Conservation (phyloP, 768 basidiomycete genomes). For the Russula ochroleuca region DNA sequence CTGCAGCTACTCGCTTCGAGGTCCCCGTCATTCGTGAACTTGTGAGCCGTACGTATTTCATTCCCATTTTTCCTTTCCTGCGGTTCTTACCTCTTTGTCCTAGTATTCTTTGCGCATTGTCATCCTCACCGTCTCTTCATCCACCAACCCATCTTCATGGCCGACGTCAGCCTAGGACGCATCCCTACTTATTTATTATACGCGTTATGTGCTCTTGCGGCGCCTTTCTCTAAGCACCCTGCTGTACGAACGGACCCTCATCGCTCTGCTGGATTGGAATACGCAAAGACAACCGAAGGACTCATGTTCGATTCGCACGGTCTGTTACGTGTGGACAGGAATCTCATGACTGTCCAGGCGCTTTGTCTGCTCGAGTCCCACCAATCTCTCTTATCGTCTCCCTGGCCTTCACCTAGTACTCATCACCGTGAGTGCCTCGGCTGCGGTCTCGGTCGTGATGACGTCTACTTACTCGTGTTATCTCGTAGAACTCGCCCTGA, state of each 20-base stretch:
- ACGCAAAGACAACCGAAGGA: slow-evolving; percentile 55
- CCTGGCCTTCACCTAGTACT: slow-evolving; percentile 26
- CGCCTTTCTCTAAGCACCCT: slow-evolving; percentile 67
- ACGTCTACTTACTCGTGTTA: slow-evolving; percentile 15
- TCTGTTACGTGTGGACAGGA: slow-evolving; percentile 56
- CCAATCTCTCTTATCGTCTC: slow-evolving; percentile 41
- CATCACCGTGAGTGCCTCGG: slow-evolving; percentile 32
- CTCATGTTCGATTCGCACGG: slow-evolving; percentile 71
- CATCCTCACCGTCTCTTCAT: slow-evolving; percentile 73
- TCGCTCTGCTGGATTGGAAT: slow-evolving; percentile 36
- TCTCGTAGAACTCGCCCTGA: slow-evolving; percentile 54
- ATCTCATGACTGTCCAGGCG: slow-evolving; percentile 69
- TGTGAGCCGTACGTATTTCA: slow-evolving; percentile 22
- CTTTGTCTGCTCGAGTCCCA: slow-evolving; percentile 68
- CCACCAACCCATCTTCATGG: slow-evolving; percentile 73
- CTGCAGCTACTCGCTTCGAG: slow-evolving; percentile 22
- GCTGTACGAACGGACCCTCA: slow-evolving; percentile 50
- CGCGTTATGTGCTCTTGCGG: slow-evolving; percentile 73
- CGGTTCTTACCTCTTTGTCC: neutral
- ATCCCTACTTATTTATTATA: slow-evolving; percentile 69
- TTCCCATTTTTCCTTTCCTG: neutral
- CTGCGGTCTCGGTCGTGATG: slow-evolving; percentile 5
- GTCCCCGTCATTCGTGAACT: slow-evolving; percentile 27
- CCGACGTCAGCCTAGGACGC: slow-evolving; percentile 58
- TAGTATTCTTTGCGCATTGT: slow-evolving; percentile 80